Evolutionary conservation across 2,329 filamentous ascomycete species (phyloP), one percentile per base, ranked within the genome.

Genomic region (Neoarthrinium moseri): DNA sequence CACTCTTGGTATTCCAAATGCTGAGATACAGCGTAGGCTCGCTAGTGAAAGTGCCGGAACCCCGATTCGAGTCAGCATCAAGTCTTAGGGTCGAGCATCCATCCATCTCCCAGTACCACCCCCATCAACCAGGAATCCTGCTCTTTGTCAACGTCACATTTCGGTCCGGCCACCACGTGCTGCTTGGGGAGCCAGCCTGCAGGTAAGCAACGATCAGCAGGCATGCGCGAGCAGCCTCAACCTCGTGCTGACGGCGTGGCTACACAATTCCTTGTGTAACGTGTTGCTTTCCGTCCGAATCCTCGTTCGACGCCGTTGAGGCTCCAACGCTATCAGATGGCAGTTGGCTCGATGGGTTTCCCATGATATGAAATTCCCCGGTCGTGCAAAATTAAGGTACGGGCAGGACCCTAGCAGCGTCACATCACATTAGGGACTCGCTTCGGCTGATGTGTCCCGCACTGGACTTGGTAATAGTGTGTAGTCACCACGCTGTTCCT

Each of bases 141-240:
- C 18, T 29, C 40, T 17, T 23, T 43, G 27, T 40, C 37, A 40
- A 43, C 27, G 40, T 34, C 40, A 34, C 29, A 43, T 43, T 18
- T 43, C 40, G 40, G 40, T 24, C 40, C 40, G 40, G 33, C 22
- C 40, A 43, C 40, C 40, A 43, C 40, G 40, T 43, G 40, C 24
- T n/a, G n/a, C n/a, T n/a, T 40, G 18, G 30, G 24, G 17, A 18
- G 33, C 33, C 24, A 17, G 22, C 37, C 22, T 40, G 37, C 37
- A 40, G 18, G 37, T 8, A 26, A 40, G n/a, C 15, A 40, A 40
- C 21, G 10, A 40, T 23, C 37, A 18, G 37, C 37, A 18, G 15
- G 22, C 15, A 13, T 20, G 15, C 13, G 38, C 23, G 20, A 12
- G 15, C 15, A 33, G 21, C 23, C 36, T n/a, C 26, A 22, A 22